These are phyloP conservation scores for Fallopia convolvulus DNA, from an alignment of 148 eudicot species.

Conservation along the genomic window DNA sequence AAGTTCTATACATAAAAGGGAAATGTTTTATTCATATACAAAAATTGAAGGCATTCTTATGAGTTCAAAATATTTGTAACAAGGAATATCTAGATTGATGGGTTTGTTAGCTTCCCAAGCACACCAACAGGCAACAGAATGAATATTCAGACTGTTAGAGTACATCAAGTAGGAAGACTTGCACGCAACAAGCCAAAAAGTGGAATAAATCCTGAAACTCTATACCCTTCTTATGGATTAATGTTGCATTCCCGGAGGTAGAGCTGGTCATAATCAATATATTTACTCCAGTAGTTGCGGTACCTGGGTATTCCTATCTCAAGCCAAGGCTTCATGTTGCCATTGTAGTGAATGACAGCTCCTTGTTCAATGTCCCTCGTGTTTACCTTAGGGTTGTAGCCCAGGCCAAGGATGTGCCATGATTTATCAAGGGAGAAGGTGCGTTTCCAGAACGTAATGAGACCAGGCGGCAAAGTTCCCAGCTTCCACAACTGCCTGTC, in stretches of 20 bases:
- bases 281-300: slow-evolving; percentile 58
- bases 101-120: neutral
- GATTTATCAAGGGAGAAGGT: slow-evolving; percentile 50
- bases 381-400: slow-evolving; percentile 67
- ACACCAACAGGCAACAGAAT: neutral
- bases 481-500: slow-evolving; percentile 79
- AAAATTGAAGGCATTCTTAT: neutral
- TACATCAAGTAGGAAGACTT: slow-evolving; percentile 7
- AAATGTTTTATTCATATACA: neutral
- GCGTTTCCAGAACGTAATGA: slow-evolving; percentile 65
- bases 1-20: neutral
- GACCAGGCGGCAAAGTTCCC: slow-evolving; percentile 87
- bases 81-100: neutral
- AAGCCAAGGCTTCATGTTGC: slow-evolving; percentile 93
- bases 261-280: slow-evolving; percentile 50
- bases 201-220: neutral
- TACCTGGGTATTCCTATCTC: slow-evolving; percentile 77
- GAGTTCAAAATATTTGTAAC: neutral
- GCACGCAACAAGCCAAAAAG: neutral
- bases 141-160: neutral
- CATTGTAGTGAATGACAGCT: slow-evolving; percentile 75
- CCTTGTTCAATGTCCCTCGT: slow-evolving; percentile 61
- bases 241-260: slow-evolving; percentile 80
- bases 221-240: slow-evolving; percentile 32
- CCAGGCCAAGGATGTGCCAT: slow-evolving; percentile 87